Conservation (phyloP, 371 early-diverging fungal species). For the Syncephalastrum sp. region DNA sequence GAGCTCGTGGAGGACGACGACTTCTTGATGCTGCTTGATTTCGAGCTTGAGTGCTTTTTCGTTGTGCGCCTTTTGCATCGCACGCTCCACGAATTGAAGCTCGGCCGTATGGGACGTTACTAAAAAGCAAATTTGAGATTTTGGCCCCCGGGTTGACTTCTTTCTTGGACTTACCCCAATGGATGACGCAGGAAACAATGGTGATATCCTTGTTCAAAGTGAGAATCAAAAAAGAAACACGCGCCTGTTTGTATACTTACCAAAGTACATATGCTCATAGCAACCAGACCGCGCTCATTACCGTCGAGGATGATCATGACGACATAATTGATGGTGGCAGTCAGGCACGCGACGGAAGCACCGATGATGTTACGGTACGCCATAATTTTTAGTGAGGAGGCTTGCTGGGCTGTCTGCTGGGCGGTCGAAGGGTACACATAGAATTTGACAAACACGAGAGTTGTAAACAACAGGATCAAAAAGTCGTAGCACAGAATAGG, state of each 20-base stretch:
- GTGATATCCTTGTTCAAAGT: constrained; percentile 27
- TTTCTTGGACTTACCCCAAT: constrained; percentile 33
- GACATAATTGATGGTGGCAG: constrained; percentile 38
- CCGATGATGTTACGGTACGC: constrained; percentile 48
- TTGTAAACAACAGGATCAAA: constrained; percentile 34
- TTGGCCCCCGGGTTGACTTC: not conserved
- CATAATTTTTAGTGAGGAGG: constrained; percentile 43
- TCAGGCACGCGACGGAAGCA: constrained; percentile 27
- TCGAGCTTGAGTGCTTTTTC: constrained; percentile 47
- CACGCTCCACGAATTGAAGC: constrained; percentile 30
- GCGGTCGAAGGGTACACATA: constrained; percentile 35
- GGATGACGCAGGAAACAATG: constrained; percentile 28
- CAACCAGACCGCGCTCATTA: constrained; percentile 38
- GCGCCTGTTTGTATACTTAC: constrained; percentile 15
- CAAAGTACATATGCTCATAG: constrained; percentile 29
- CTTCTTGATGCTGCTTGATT: constrained; percentile 53
- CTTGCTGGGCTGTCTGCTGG: constrained; percentile 32
- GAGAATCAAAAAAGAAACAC: not conserved
- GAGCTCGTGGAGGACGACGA: constrained; percentile 42
- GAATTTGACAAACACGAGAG: constrained; percentile 43
- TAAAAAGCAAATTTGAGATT: constrained; percentile 1
- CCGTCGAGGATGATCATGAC: constrained; percentile 36
- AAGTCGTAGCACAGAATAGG: constrained; percentile 49
- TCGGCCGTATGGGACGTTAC: constrained; percentile 42
- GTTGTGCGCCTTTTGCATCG: constrained; percentile 19